Percentiles rank a stretch among this genome's conserved stretches.
These are phyloP conservation scores for Candida railenensis DNA, from an alignment of 805 yeast species.

Conservation along the genomic window DNA sequence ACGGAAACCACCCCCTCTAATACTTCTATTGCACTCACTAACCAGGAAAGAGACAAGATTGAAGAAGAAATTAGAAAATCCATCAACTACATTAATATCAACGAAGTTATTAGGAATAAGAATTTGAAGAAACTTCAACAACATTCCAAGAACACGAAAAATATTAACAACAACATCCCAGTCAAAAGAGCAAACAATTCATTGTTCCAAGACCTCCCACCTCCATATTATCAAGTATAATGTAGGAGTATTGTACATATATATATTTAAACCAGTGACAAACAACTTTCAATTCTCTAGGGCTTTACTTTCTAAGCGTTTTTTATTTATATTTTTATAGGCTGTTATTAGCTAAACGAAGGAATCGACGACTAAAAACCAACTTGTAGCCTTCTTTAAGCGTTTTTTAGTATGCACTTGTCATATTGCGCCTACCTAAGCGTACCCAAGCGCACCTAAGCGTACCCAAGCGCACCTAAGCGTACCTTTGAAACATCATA, in stretches of 20 bases:
- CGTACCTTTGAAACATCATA: no score
- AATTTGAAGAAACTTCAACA: conserved; percentile 15
- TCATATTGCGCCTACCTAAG: no score
- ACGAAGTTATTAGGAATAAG: conserved; percentile 17
- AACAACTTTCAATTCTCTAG: not conserved
- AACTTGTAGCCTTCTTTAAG: no score
- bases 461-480: no score
- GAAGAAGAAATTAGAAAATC: conserved; percentile 15
- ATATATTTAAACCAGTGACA: not conserved
- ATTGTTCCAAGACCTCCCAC: conserved; percentile 11
- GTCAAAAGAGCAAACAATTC: conserved; percentile 1
- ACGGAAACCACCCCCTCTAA: conserved; percentile 12
- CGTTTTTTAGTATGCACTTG: no score
- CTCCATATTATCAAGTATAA: conserved; percentile 22
- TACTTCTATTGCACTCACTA: not conserved
- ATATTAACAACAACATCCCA: not conserved
- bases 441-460: no score
- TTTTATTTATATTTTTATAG: not conserved
- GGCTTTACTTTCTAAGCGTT: not conserved
- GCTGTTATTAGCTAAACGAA: not conserved
- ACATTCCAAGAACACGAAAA: conserved; percentile 10
- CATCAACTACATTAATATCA: conserved; percentile 27
- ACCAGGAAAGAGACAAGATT: conserved; percentile 27
- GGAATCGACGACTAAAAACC: not conserved
- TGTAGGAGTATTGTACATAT: not conserved